Evolutionary conservation across 148 eudicot genomes (phyloP), one percentile per base, ranked within the genome.

Genomic region (Bassia scoparia): DNA sequence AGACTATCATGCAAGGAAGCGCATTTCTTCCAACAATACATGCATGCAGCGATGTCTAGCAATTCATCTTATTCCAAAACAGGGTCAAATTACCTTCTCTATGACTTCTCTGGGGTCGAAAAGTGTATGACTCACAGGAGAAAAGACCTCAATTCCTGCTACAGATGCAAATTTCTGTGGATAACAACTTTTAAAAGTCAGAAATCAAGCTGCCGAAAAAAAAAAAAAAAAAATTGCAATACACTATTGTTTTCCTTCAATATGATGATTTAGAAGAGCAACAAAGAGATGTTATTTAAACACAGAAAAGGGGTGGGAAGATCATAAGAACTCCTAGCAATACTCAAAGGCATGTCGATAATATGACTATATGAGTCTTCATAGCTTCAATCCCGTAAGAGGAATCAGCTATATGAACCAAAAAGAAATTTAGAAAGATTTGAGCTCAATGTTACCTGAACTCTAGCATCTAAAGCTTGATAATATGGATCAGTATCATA

Each of bases 101-200:
- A 93, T 84, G 64, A 93, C 86, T 16, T 82, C 90, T 83, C 90
- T 88, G 76, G 98, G 98, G 76, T 90, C 81, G 67, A 87, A 93
- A 49, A 93, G 89, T 14, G 98, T 90, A 81, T 93, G 98, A 74
- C 97, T 93, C 76, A 89, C 97, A 49, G 96, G 98, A 49, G 90
- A 87, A 79, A 86, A 89, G 26, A 90, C 78, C 81, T 89, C 97
- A 58, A 93, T 77, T 72, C 95, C 90, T 74, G 77, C 70, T 59
- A 69, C 71, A 74, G 83, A 82, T 73, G 94, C 86, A 83, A 86
- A 77, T 14, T 76, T 77, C 98, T 93, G 95, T 31, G 66, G 68
- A 68, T 38, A 77, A 33, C 11, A 49, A 74, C 49, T 26, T 64
- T 15, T 44, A 34, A 48, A 18, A 24, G 7, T 65, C 15, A 74